Evolutionary conservation across 306 rosid genomes (phyloP), one percentile per base, ranked within the genome.

Genomic region (Trifolium dubium): DNA sequence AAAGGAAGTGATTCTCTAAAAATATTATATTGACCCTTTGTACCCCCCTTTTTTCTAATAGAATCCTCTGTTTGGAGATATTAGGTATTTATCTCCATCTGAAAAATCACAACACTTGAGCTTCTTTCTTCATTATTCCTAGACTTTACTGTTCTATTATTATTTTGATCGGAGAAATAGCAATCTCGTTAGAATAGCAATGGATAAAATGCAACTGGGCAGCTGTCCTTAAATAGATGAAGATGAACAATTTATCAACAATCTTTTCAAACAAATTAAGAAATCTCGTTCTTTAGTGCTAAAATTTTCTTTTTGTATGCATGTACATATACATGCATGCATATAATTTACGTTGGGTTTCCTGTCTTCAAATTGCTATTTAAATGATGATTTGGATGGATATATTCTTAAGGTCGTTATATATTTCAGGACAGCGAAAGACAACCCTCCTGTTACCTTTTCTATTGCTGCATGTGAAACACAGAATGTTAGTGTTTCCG

Each of bases 391-490:
- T 77, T 74, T 67, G 75, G 66, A 58, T 35, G 77, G 49, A 63
- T 69, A 40, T 72, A 69, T 82, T 72, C 81, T 62, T 54, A 54
- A 41, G 66, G 78, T 69, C 79, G 53, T 77, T 88, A 55, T 69
- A 50, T 80, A 69, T 72, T 89, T 74, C 92, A 94, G 99, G 90
- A 89, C 95, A 79, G 96, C 90, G 10, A 94, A 85, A 77, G 95
- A 92, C 71, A 89, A 88, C 74, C 97, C 96, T 76, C 99, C 99
- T 61, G 99, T 89, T 69, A 91, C 97, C 29, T 94, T 94, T 47
- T 79, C 93, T 41, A 79, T 94, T 80, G 99, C 96, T 70, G 99
- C 99, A 71, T 89, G 97, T 56, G 99, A 94, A 81, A 91, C 97
- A 55, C 99, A 94, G 87, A 94, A 94, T 79, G 99, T 94, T 30